phyloP scores from a whole-genome alignment of 179 eudicot genomes.

The Patellifolia procumbens region DNA sequence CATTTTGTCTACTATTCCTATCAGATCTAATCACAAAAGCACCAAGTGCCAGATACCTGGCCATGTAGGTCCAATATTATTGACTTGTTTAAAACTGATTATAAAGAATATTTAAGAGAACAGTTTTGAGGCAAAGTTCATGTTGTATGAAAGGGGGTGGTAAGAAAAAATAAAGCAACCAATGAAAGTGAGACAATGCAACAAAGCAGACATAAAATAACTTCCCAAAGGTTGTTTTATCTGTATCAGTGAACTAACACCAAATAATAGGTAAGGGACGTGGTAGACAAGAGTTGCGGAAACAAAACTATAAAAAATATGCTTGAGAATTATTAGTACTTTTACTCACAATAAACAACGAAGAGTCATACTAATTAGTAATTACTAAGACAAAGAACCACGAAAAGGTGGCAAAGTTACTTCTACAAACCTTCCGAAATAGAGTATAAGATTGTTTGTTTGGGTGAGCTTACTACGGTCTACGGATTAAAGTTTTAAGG shows the following conservation, averaged over 20 bases:
- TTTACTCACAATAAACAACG: not conserved
- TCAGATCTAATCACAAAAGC: conserved; percentile 1
- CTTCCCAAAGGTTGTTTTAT: not conserved
- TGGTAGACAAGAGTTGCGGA: not conserved
- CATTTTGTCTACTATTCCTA: not conserved
- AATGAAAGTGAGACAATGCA: not conserved
- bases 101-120: not conserved
- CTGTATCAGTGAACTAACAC: too few species aligned
- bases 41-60: not conserved
- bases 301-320: not conserved
- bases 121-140: not conserved
- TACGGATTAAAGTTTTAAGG: not conserved
- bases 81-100: not conserved
- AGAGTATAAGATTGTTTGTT: not conserved
- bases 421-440: not conserved
- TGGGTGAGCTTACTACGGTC: not conserved
- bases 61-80: conserved; percentile 8
- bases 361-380: too few species aligned
- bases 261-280: too few species aligned
- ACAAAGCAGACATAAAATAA: not conserved
- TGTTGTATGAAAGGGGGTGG: not conserved
- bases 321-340: not conserved
- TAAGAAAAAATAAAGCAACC: not conserved
- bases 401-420: too few species aligned
- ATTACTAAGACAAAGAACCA: not conserved